A percentile compares a stretch with the other conserved stretches of the same genome.
phyloP scores from a whole-genome alignment of 257 asterid species.

The Salvia miltiorrhiza region DNA sequence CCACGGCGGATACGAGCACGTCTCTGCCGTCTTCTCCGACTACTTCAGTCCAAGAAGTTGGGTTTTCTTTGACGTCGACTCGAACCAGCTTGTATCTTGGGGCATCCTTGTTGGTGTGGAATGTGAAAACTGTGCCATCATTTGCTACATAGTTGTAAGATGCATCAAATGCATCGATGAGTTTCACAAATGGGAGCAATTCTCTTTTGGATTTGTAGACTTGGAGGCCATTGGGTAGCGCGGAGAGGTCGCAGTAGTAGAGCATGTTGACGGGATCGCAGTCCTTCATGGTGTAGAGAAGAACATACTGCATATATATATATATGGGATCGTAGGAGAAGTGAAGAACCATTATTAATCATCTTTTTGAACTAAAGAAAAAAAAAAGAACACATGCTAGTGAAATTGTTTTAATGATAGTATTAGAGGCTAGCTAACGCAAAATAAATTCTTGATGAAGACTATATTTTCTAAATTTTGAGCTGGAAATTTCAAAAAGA shows the following conservation, averaged over 20 bases:
- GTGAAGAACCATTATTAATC: no score
- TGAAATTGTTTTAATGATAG: no score
- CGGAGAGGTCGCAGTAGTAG: constrained; percentile 66
- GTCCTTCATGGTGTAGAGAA: constrained; percentile 43
- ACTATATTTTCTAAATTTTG: no score
- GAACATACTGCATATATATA: constrained; percentile 79
- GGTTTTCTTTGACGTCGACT: constrained; percentile 49
- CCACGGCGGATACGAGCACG: constrained; percentile 76
- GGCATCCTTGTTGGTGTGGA: constrained; percentile 78
- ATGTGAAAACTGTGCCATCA: constrained; percentile 74
- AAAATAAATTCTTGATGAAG: no score
- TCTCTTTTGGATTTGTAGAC: constrained; percentile 42
- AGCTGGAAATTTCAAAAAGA: no score
- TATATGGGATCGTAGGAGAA: no score
- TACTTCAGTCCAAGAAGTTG: constrained; percentile 69
- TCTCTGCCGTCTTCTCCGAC: constrained; percentile 63
- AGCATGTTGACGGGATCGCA: constrained; percentile 82
- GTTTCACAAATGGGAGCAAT: constrained; percentile 76
- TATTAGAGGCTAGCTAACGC: no score
- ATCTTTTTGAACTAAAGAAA: no score
- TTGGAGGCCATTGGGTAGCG: constrained; percentile 60
- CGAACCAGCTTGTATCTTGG: constrained; percentile 86
- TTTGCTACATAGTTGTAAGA: constrained; percentile 58
- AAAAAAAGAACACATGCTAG: no score
- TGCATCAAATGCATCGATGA: constrained; percentile 73